Evolutionary conservation across 495 filamentous ascomycete genomes (phyloP).

Genomic region (Neurospora sp.): DNA sequence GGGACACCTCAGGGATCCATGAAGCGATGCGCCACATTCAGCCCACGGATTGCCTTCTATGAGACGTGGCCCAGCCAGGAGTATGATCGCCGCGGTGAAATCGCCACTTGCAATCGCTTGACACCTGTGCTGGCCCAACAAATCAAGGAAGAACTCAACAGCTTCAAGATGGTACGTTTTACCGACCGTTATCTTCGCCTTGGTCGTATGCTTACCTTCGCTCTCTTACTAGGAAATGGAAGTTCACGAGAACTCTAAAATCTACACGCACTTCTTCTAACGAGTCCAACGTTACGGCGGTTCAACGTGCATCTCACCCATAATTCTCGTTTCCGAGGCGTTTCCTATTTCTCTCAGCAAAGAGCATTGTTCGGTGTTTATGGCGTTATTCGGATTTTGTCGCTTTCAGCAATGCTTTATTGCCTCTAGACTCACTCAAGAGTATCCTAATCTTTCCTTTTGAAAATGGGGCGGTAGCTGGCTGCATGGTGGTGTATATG

Average conservation of each 20-base stretch:
- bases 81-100: slow-evolving; percentile 92
- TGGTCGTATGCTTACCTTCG: slow-evolving; percentile 14
- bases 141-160: slow-evolving; percentile 99
- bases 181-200: background rate
- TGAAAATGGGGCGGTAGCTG: background rate
- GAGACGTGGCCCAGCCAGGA: slow-evolving; percentile 93
- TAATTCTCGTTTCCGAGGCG: slow-evolving; percentile 29
- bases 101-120: slow-evolving; percentile 94
- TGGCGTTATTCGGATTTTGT: slow-evolving; percentile 30
- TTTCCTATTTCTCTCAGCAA: slow-evolving; percentile 9
- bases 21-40: slow-evolving; percentile 77
- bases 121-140: slow-evolving; percentile 97
- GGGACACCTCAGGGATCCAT: slow-evolving; percentile 57
- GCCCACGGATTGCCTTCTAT: slow-evolving; percentile 85
- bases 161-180: slow-evolving; percentile 89
- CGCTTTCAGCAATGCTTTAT: slow-evolving; percentile 6
- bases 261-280: slow-evolving; percentile 99
- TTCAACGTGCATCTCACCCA: slow-evolving; percentile 28
- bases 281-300: slow-evolving; percentile 20
- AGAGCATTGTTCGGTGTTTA: slow-evolving; percentile 43
- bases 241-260: slow-evolving; percentile 95
- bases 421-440: slow-evolving; percentile 22
- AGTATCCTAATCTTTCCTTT: background rate
- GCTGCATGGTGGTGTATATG: background rate
- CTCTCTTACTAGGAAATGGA: slow-evolving; percentile 81